A percentile compares a stretch with the other conserved stretches of the same genome.
Evolutionary conservation across 2,329 filamentous ascomycete species (phyloP).

Genomic region (Arthrobotrys conoides): DNA sequence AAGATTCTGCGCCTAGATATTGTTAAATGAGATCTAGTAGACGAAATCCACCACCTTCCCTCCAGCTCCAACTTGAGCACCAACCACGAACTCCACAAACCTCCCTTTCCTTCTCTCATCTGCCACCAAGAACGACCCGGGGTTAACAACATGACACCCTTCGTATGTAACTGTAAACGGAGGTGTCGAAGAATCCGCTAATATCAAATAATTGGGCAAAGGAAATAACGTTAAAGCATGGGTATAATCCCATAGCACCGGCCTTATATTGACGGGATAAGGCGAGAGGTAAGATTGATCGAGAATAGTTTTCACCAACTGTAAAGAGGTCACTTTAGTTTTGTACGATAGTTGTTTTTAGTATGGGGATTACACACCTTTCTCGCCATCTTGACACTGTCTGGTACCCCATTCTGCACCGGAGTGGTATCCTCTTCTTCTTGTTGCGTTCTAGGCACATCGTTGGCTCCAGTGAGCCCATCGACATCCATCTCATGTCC

Average conservation of each 20-base stretch:
- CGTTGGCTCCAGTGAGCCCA: conserved; percentile 54
- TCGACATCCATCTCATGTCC: conserved; percentile 71
- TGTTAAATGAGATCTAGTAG: conserved; percentile 67
- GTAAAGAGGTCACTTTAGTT: conserved; percentile 69
- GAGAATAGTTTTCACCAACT: conserved; percentile 89
- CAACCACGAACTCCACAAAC: conserved; percentile 90
- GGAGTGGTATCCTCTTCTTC: conserved; percentile 26
- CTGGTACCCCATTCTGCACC: conserved; percentile 65
- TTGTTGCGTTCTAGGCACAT: conserved; percentile 47
- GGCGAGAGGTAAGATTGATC: conserved; percentile 91
- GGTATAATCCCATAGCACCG: conserved; percentile 91
- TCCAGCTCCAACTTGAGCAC: conserved; percentile 68
- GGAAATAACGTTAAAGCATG: conserved; percentile 81
- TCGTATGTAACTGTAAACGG: conserved; percentile 92
- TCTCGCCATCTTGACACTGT: conserved; percentile 68
- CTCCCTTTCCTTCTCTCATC: conserved; percentile 78
- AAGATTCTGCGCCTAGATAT: too few relatives aligned
- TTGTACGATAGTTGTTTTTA: background rate
- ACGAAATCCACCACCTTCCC: conserved; percentile 76
- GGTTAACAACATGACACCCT: conserved; percentile 96
- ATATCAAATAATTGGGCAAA: conserved; percentile 71
- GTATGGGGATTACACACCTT: conserved; percentile 49
- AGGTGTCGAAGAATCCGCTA: conserved; percentile 85
- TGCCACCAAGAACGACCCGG: conserved; percentile 80
- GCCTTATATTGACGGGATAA: conserved; percentile 83